Percentiles rank a stretch among this genome's conserved stretches.
Evolutionary conservation across 2,329 filamentous ascomycete species (phyloP).

Genomic region (Allantophomopsis lycopodina): DNA sequence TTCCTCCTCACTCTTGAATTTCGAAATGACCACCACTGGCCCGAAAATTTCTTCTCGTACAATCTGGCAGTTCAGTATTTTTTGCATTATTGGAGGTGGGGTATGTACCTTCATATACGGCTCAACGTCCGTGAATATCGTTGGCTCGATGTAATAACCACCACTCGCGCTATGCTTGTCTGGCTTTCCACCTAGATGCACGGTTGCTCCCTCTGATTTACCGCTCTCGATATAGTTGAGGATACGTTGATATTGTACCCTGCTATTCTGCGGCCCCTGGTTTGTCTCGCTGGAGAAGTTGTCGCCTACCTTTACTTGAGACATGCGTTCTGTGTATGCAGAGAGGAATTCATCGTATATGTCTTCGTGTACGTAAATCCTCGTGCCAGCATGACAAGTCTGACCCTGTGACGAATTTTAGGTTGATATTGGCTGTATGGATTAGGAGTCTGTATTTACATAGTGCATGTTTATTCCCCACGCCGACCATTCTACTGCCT

Average conservation of each 20-base stretch:
- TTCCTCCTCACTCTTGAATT: slow-evolving; percentile 58
- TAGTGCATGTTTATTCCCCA: too few species aligned
- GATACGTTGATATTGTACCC: slow-evolving; percentile 57
- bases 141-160: slow-evolving; percentile 62
- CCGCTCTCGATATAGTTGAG: slow-evolving; percentile 53
- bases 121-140: slow-evolving; percentile 57
- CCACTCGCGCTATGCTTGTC: slow-evolving; percentile 34
- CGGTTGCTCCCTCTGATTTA: slow-evolving; percentile 48
- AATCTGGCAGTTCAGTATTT: too few species aligned
- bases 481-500: slow-evolving; percentile 28
- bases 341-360: slow-evolving; percentile 60
- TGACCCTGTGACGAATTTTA: slow-evolving; percentile 33
- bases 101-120: slow-evolving; percentile 60
- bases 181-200: slow-evolving; percentile 52
- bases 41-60: slow-evolving; percentile 49
- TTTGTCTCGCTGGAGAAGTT: slow-evolving; percentile 52
- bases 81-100: slow-evolving; percentile 26
- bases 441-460: slow-evolving; percentile 19
- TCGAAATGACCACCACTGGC: slow-evolving; percentile 55
- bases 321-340: slow-evolving; percentile 48
- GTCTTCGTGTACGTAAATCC: slow-evolving; percentile 54
- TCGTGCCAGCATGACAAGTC: slow-evolving; percentile 43
- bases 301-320: slow-evolving; percentile 50
- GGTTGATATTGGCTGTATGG: slow-evolving; percentile 38
- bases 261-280: slow-evolving; percentile 58